Evolutionary conservation across 345 rosid genomes (phyloP).

Genomic region (Arabidopsis suecica): DNA sequence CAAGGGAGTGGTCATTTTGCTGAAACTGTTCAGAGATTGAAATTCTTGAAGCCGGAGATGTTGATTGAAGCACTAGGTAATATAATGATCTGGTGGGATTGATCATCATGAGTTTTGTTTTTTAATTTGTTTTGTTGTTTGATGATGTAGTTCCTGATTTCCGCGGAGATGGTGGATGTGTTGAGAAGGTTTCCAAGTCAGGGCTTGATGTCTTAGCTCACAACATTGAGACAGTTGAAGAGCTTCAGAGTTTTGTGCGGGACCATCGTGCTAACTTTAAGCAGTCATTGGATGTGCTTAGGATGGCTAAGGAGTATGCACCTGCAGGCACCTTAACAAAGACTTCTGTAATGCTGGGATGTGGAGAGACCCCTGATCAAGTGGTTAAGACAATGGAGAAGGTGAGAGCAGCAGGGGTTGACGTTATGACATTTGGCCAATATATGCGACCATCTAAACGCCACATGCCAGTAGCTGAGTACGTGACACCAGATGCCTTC

Average conservation of each 20-base stretch:
- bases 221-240: constrained; percentile 97
- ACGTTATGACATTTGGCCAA: constrained; percentile 99
- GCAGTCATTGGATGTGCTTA: constrained; percentile 90
- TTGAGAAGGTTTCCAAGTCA: constrained; percentile 85
- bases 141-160: constrained; percentile 86
- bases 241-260: constrained; percentile 84
- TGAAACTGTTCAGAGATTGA: constrained; percentile 79
- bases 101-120: neutral
- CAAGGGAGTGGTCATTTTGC: constrained; percentile 89
- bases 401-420: constrained; percentile 95
- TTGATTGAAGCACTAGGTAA: constrained; percentile 92
- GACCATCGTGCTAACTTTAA: constrained; percentile 96
- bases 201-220: constrained; percentile 95
- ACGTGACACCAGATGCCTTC: constrained; percentile 93
- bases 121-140: neutral
- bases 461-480: constrained; percentile 96
- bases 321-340: constrained; percentile 89
- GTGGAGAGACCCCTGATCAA: constrained; percentile 98
- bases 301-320: constrained; percentile 78
- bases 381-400: constrained; percentile 90
- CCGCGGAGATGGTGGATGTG: constrained; percentile 77
- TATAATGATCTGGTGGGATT: constrained; percentile 13
- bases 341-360: constrained; percentile 96
- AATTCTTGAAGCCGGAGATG: constrained; percentile 81
- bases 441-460: constrained; percentile 99